Base-by-base conservation (phyloP, 495 filamentous ascomycete genomes). In the Lepraria neglecta region DNA sequence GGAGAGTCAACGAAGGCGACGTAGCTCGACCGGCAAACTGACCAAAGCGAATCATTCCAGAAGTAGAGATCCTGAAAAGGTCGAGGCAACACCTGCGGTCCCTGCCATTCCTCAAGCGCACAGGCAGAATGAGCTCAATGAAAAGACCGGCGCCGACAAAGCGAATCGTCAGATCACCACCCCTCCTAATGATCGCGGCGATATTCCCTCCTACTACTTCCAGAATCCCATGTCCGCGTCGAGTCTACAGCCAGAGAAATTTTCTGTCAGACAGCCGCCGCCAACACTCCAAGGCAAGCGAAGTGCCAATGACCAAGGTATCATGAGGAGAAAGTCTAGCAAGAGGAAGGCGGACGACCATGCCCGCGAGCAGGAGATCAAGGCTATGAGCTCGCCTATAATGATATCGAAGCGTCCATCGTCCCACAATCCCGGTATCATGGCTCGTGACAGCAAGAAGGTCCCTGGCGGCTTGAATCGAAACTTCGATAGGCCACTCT, bases 341-440 rank as follows among this genome's bases (percentile, higher is more conserved):
- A 95, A 91, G 74, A 81, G 87, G 59, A 86, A 87, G 57, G 82
- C 84, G 40, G 74, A 87, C 43, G 87, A 95, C 59, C 82, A 83
- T 69, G 78, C 83, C 57, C 80, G 91, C 19, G 91, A 95, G 70
- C 88, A 87, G 58, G 90, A 96, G 73, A 90, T 96, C 65, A 85
- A 84, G 61, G 80, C 88, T n/a, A 87, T 96, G 85, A 87, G 77
- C 60, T 80, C 86, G 46, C 84, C 83, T 33, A 81, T 90, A 46
- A 78, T 82, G 17, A 78, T 84, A 50, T 85, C 87, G 44, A 78
- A 79, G 30, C 84, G 86, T 45, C 75, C 82, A 3, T 77, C 79
- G 12, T 75, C 81, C 12, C 78, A 82, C 21, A 69, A 73, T 7
- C 80, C 77, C 68, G 78, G 79, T 46, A 77, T 82, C 7, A 72